Evolutionary conservation across 345 rosid species (phyloP), one percentile per base, ranked within the genome.

Genomic region (Sonneratia alba): DNA sequence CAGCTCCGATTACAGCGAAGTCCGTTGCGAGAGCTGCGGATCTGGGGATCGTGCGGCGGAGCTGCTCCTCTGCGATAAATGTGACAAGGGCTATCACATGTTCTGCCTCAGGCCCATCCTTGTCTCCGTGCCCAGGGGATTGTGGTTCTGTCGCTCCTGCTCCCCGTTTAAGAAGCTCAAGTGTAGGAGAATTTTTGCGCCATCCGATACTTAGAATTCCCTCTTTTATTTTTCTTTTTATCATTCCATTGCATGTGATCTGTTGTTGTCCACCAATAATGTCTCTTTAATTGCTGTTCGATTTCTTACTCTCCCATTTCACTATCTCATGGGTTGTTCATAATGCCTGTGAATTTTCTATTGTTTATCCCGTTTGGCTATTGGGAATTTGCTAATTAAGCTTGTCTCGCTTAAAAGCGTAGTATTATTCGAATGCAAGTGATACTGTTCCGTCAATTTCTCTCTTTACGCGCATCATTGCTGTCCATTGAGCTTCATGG

Each of bases 21-120:
- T 83, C 47, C 70, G 72, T 49, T 94, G 98, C 78, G 81, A 86
- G 81, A 83, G 80, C 75, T 91, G 97, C 36, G 85, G 89, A 73
- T 84, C 89, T 7, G 98, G 96, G 63, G 87, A 85, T 67, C 80
- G 67, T 40, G 81, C 88, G 1, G 78, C 83, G 27, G 84, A 94
- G 87, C 83, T 91, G 56, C 84, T 94, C 4, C 83, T 94, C n/a
- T 94, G 98, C 63, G 98, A 91, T 70, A 87, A 83, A 68, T 94
- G 98, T 71, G 91, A 94, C 18, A 80, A 81, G 73, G 98, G 97
- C 18, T 90, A 76, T 77, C 98, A 94, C 80, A 78, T 90, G 27
- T 89, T 86, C 72, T 94, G 98, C 84, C 86, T 91, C 51, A 80
- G 89, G 63, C 98, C 98, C 40, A 86, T 94, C 74, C 96, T 94